These are phyloP conservation scores for Chalciporus sphaerocephalus DNA, from an alignment of 768 basidiomycete genomes.

Conservation along the genomic window DNA sequence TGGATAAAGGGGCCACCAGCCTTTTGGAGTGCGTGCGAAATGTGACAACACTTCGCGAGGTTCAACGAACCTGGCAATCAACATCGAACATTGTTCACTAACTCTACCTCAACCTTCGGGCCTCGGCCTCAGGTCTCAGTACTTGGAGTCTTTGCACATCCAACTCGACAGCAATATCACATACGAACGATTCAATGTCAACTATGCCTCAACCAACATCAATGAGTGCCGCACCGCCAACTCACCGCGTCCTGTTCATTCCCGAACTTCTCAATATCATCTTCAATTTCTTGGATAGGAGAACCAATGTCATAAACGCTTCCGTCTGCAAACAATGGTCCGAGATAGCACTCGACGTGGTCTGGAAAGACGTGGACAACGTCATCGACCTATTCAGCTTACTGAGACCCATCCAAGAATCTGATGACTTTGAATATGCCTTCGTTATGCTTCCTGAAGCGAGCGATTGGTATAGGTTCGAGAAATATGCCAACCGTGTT, in stretches of 20 bases:
- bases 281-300: constrained; percentile 43
- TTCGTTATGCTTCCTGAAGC: constrained; percentile 42
- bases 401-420: constrained; percentile 41
- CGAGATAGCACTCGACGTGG: constrained; percentile 48
- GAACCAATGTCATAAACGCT: constrained; percentile 42
- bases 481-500: constrained; percentile 50
- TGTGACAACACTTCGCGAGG: too few relatives aligned
- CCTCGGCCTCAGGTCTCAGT: too few relatives aligned
- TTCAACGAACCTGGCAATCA: too few relatives aligned
- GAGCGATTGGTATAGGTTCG: constrained; percentile 52
- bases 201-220: not conserved
- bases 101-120: too few relatives aligned
- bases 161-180: too few relatives aligned
- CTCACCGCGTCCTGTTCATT: constrained; percentile 41
- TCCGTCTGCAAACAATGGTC: constrained; percentile 59
- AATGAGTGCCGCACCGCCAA: not conserved
- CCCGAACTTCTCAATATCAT: constrained; percentile 59
- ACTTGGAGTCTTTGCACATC: too few relatives aligned
- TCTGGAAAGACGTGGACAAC: constrained; percentile 54
- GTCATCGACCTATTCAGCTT: constrained; percentile 43
- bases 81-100: too few relatives aligned
- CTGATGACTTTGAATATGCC: constrained; percentile 21
- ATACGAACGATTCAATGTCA: not conserved
- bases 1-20: too few relatives aligned
- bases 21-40: too few relatives aligned